These are phyloP conservation scores for Choricystis sp. DNA, from an alignment of 139 green algal genomes.

Conservation along the genomic window DNA sequence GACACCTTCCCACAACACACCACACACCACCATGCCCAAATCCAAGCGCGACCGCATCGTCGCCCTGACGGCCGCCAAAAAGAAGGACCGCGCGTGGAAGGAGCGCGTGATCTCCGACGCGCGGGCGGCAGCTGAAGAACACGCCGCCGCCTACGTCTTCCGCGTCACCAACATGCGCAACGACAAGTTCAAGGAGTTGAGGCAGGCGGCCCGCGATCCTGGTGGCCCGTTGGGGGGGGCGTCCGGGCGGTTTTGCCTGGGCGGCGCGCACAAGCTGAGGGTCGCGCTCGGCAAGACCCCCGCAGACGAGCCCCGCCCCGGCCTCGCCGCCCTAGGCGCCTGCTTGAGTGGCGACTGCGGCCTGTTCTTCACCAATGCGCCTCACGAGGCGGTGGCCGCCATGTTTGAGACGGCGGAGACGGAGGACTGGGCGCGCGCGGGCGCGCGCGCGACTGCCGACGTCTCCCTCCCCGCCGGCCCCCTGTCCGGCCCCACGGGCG, in stretches of 20 bases:
- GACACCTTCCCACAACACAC: too few relatives aligned
- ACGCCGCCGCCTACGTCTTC: conserved; percentile 65
- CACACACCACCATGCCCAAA: conserved; percentile 21
- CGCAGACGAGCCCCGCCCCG: conserved; percentile 56
- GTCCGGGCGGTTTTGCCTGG: conserved; percentile 70
- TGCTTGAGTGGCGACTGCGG: conserved; percentile 57
- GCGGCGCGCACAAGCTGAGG: conserved; percentile 69
- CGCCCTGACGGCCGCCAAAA: conserved; percentile 78
- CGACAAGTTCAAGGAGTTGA: conserved; percentile 81
- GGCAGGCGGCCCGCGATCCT: conserved; percentile 46
- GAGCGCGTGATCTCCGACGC: conserved; percentile 60
- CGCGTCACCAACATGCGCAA: conserved; percentile 83
- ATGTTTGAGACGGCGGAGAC: conserved; percentile 30
- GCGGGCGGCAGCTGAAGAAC: conserved; percentile 43
- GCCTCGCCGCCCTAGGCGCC: conserved; percentile 36
- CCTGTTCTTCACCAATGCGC: conserved; percentile 80
- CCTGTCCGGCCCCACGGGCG: conserved; percentile 41
- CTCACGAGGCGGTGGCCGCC: conserved; percentile 37
- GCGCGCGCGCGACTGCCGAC: conserved; percentile 46
- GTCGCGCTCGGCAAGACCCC: conserved; percentile 67
- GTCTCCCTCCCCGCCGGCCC: conserved; percentile 59
- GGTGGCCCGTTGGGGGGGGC: background rate
- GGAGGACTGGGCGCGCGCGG: conserved; percentile 75
- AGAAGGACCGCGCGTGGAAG: conserved; percentile 87
- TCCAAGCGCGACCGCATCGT: conserved; percentile 12